A percentile compares a stretch with the other conserved stretches of the same genome.
Conservation (phyloP, 805 yeast species). For the Peterozyma xylosa region DNA sequence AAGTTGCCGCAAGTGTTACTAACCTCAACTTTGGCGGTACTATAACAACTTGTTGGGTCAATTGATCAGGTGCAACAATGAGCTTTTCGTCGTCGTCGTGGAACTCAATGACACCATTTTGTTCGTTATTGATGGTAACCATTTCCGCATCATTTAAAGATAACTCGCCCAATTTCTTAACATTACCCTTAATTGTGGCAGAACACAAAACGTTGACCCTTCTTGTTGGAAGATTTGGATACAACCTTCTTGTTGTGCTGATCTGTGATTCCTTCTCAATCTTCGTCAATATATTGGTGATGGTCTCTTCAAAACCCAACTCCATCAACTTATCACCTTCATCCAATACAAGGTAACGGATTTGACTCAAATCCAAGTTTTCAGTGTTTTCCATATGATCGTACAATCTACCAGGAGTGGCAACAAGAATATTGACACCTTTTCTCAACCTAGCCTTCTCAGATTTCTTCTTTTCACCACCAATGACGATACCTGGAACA, state of each 20-base stretch:
- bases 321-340: conserved; percentile 97
- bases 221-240: conserved; percentile 55
- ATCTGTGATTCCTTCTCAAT: conserved; percentile 42
- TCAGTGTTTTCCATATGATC: conserved; percentile 92
- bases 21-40: conserved; percentile 90
- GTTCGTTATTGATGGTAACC: conserved; percentile 33
- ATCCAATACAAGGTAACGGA: conserved; percentile 86
- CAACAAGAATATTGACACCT: conserved; percentile 93
- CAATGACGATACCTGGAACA: conserved; percentile 94
- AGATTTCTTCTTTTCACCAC: conserved; percentile 96
- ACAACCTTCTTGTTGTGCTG: conserved; percentile 22
- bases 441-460: conserved; percentile 94
- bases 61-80: conserved; percentile 77
- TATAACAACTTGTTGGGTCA: conserved; percentile 69
- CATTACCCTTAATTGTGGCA: conserved; percentile 84
- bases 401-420: conserved; percentile 93
- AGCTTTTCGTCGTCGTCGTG: conserved; percentile 15
- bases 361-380: conserved; percentile 60
- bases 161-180: conserved; percentile 71
- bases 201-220: conserved; percentile 84
- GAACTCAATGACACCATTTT: conserved; percentile 20
- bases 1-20: conserved; percentile 66
- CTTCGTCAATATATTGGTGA: conserved; percentile 61
- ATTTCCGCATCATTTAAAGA: conserved; percentile 69
- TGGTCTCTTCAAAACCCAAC: conserved; percentile 92